These are phyloP conservation scores for Liriodendron chinense DNA, from an alignment of 164 flowering plant genomes.

Conservation along the genomic window DNA sequence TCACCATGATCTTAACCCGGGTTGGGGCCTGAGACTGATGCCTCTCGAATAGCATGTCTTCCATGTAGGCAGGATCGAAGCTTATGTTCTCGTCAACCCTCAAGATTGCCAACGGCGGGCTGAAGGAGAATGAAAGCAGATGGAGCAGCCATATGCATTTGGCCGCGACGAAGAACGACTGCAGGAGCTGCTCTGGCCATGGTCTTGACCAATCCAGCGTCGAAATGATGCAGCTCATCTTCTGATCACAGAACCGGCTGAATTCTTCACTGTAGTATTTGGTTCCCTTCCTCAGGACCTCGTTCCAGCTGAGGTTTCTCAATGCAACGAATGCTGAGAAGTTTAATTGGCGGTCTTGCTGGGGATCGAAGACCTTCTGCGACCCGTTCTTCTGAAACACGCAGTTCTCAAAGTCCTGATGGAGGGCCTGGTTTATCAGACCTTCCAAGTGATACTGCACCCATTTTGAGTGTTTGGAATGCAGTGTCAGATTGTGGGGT, in stretches of 20 bases:
- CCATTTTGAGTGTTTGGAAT: constrained; percentile 60
- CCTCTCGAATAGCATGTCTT: constrained; percentile 56
- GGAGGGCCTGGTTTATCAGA: constrained; percentile 71
- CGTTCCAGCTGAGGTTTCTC: constrained; percentile 90
- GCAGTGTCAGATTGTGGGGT: constrained; percentile 57
- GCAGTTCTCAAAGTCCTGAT: constrained; percentile 85
- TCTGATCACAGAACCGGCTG: constrained; percentile 88
- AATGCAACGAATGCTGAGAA: constrained; percentile 69
- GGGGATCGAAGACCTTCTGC: constrained; percentile 64
- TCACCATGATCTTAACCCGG: constrained; percentile 78
- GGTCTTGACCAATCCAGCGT: constrained; percentile 72
- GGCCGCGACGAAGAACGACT: constrained; percentile 82
- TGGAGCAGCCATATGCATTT: constrained; percentile 95
- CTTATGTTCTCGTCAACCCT: constrained; percentile 72
- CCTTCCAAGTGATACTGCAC: constrained; percentile 77
- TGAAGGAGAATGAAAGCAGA: constrained; percentile 84
- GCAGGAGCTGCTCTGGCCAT: constrained; percentile 91
- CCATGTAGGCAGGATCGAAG: constrained; percentile 79
- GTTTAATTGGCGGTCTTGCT: constrained; percentile 61
- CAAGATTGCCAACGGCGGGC: constrained; percentile 60
- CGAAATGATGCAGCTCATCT: constrained; percentile 78
- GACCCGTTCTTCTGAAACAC: constrained; percentile 75
- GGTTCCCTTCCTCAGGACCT: constrained; percentile 84
- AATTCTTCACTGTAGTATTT: constrained; percentile 89
- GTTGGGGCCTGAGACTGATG: constrained; percentile 45